These are phyloP conservation scores for Austroboletus festivus DNA, from an alignment of 768 basidiomycete genomes.

Conservation along the genomic window DNA sequence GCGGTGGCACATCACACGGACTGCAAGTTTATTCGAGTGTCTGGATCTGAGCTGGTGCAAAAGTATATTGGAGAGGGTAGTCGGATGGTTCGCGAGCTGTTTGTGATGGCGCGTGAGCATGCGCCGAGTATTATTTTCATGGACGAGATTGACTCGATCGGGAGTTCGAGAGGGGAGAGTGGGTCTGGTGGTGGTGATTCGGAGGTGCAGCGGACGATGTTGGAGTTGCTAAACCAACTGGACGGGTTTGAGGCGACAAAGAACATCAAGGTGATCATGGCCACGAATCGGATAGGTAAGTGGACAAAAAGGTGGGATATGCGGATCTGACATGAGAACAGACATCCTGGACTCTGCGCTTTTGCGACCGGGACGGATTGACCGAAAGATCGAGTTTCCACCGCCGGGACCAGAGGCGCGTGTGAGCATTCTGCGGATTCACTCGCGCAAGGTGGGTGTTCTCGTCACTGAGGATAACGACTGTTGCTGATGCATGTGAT, in stretches of 20 bases:
- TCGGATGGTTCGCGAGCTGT: slow-evolving; percentile 94
- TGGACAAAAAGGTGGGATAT: background rate
- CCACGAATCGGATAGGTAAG: slow-evolving; percentile 91
- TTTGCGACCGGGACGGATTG: slow-evolving; percentile 91
- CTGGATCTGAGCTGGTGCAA: slow-evolving; percentile 91
- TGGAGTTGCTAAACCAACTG: slow-evolving; percentile 84
- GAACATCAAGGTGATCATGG: slow-evolving; percentile 92
- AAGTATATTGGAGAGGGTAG: slow-evolving; percentile 98
- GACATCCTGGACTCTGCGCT: slow-evolving; percentile 95
- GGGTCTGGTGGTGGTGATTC: slow-evolving; percentile 80
- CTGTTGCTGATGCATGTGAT: too few species aligned
- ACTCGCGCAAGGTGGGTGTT: slow-evolving; percentile 83
- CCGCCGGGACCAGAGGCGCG: slow-evolving; percentile 96
- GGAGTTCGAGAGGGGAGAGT: slow-evolving; percentile 82
- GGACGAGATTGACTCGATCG: slow-evolving; percentile 99
- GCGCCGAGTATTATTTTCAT: slow-evolving; percentile 99
- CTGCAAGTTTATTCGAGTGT: slow-evolving; percentile 96
- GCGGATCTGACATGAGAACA: slow-evolving; percentile 27
- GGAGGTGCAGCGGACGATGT: slow-evolving; percentile 88
- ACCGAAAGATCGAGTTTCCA: slow-evolving; percentile 97
- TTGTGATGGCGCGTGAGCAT: slow-evolving; percentile 97
- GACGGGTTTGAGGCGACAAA: slow-evolving; percentile 85
- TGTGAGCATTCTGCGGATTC: slow-evolving; percentile 94
- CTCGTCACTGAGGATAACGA: too few species aligned
- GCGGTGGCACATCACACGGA: slow-evolving; percentile 98